Base-by-base conservation (phyloP, 495 filamentous ascomycete species). In the Monascus purpureus region DNA sequence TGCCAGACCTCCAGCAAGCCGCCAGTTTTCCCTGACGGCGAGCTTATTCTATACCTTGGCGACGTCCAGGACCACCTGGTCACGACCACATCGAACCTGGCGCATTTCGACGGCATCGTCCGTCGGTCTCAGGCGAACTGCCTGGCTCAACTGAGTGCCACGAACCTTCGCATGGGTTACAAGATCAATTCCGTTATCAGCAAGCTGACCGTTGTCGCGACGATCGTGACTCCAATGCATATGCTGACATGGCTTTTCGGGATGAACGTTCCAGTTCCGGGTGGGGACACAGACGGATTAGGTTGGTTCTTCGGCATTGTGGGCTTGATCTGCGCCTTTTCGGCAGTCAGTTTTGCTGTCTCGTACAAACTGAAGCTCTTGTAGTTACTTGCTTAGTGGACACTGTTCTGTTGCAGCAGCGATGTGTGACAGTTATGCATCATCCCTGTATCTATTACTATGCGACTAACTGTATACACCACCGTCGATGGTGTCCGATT, bases 41-140 rank as follows among this genome's bases (percentile, higher is more conserved):
- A 95, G 42, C 83, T 95, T 29, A 80, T 84, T 13, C 63, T 95
- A 32, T 96, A 95, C 46, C 69, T 96, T 0, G 78, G 82, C 31
- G 88, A 96, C 57, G 88, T 94, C 31, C 88, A 96, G 50, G 88
- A 96, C 49, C 88, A 96, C 61, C 80, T 96, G n/a, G 79, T 95
- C 8, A 96, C 88, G 28, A 94, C 90, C 72, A 76, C 90, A 65
- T 79, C 73, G 35, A 90, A 85, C 45, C 63, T 96, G 11, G 67
- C 67, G 3, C 90, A 96, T 41, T 88, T 87, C 39, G 90, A 96
- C 47, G 93, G 93, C 62, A 93, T 96, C 58, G 70, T 94, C 17
- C 78, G 77, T 0, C 77, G 88, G 15, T 73, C 72, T 11, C 87
- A 93, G 63, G 75, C 74, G 47, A 96, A 96, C 44, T 94, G 88